A percentile compares a stretch with the other conserved stretches of the same genome.
phyloP scores from a whole-genome alignment of 306 rosid genomes.

The Mucuna pruriens region DNA sequence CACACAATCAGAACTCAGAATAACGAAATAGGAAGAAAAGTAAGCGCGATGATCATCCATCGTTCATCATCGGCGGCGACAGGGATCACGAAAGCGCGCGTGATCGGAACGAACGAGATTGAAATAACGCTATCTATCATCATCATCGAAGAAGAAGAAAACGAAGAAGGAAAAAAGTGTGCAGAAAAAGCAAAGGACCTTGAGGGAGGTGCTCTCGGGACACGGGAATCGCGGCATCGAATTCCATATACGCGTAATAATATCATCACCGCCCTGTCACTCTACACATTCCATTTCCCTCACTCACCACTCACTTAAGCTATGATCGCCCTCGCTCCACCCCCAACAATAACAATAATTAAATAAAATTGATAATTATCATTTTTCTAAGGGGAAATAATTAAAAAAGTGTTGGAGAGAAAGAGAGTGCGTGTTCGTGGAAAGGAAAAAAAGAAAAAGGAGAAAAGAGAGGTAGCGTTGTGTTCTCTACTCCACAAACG shows the following conservation, averaged over 20 bases:
- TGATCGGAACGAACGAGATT: slow-evolving; percentile 24
- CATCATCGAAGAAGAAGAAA: neutral
- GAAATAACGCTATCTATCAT: neutral
- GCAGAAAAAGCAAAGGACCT: slow-evolving; percentile 35
- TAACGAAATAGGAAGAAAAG: neutral
- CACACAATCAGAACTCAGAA: neutral
- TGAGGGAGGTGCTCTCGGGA: slow-evolving; percentile 61
- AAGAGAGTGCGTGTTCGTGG: neutral
- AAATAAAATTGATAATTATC: neutral
- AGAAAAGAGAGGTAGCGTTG: slow-evolving; percentile 53
- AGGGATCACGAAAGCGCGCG: neutral
- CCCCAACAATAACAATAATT: neutral
- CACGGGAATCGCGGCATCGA: slow-evolving; percentile 79
- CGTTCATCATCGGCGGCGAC: neutral
- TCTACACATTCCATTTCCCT: slow-evolving; percentile 17
- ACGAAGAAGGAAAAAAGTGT: neutral
- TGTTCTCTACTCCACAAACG: slow-evolving; percentile 89
- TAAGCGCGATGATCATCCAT: neutral
- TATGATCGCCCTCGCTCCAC: slow-evolving; percentile 34
- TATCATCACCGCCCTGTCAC: slow-evolving; percentile 38
- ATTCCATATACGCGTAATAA: slow-evolving; percentile 59
- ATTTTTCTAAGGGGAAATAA: neutral
- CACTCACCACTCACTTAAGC: slow-evolving; percentile 21
- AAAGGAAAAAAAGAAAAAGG: slow-evolving; percentile 12
- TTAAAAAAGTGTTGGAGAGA: neutral